Percentiles rank a stretch among this genome's conserved stretches.
Conservation (phyloP, 805 yeast genomes). For the Teunomyces panamensis region DNA sequence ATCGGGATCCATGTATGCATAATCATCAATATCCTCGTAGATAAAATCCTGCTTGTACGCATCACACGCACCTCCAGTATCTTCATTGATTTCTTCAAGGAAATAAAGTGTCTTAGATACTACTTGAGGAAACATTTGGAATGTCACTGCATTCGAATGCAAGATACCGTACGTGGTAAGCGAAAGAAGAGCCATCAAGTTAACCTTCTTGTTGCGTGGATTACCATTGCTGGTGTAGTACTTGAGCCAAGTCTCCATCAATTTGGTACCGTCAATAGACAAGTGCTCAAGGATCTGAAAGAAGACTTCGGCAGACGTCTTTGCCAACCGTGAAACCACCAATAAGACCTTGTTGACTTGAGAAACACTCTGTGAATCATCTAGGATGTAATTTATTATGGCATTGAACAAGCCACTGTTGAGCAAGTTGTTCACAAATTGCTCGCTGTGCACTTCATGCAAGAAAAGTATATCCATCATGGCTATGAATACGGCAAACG, state of each 20-base stretch:
- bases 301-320: constrained; percentile 33
- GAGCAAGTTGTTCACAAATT: constrained; percentile 29
- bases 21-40: constrained; percentile 43
- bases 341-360: constrained; percentile 34
- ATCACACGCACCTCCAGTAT: constrained; percentile 29
- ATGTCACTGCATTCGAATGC: constrained; percentile 10
- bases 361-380: constrained; percentile 43
- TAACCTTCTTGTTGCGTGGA: constrained; percentile 71
- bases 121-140: constrained; percentile 23
- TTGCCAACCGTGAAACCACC: constrained; percentile 37
- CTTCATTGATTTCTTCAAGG: constrained; percentile 75
- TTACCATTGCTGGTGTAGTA: constrained; percentile 56
- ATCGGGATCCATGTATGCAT: constrained; percentile 38
- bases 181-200: constrained; percentile 58
- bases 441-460: constrained; percentile 20
- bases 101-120: constrained; percentile 40
- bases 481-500: constrained; percentile 54
- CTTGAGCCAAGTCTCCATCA: constrained; percentile 38
- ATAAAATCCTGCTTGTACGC: constrained; percentile 35
- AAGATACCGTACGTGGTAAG: constrained; percentile 36
- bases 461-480: constrained; percentile 50
- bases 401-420: constrained; percentile 46
- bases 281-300: constrained; percentile 29
- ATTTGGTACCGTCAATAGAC: constrained; percentile 20
- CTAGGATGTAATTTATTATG: constrained; percentile 38